Evolutionary conservation across 2,329 filamentous ascomycete genomes (phyloP).

Genomic region (Arthrobotrys entomopaga): DNA sequence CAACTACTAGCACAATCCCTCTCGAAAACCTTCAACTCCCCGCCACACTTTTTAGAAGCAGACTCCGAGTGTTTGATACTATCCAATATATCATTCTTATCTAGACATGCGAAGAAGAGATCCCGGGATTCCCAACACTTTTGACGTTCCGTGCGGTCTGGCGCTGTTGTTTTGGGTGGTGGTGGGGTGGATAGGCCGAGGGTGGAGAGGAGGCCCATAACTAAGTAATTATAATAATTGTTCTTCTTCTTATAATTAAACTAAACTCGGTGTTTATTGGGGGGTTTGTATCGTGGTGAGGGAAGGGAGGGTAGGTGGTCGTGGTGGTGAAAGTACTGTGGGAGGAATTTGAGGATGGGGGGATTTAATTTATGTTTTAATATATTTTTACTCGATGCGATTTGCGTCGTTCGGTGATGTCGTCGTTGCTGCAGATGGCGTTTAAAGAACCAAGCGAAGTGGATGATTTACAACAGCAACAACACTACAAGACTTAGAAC

Average conservation of each 20-base stretch:
- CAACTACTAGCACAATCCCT: constrained; percentile 87
- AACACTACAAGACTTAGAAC: too few relatives aligned
- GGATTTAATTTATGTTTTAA: too few relatives aligned
- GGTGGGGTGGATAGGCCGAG: constrained; percentile 61
- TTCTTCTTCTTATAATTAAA: background rate
- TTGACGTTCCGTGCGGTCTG: constrained; percentile 82
- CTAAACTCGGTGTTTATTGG: background rate
- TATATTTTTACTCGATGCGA: too few relatives aligned
- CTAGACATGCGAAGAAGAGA: constrained; percentile 85
- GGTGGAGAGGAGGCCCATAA: constrained; percentile 68
- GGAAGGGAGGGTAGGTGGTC: background rate
- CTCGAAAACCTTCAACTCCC: constrained; percentile 76
- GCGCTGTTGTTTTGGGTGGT: constrained; percentile 71
- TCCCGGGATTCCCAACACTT: constrained; percentile 92
- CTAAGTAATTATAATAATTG: too few relatives aligned
- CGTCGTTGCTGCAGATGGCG: too few relatives aligned
- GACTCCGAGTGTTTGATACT: constrained; percentile 70
- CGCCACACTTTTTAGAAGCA: constrained; percentile 69
- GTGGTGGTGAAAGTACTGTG: too few relatives aligned
- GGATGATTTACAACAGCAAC: too few relatives aligned
- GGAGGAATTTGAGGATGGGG: too few relatives aligned
- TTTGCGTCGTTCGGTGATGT: too few relatives aligned
- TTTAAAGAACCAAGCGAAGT: too few relatives aligned
- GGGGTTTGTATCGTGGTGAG: background rate
- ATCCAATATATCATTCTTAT: constrained; percentile 83